Evolutionary conservation across 1,284 basidiomycete genomes (phyloP).

Genomic region (Grifola frondosa): DNA sequence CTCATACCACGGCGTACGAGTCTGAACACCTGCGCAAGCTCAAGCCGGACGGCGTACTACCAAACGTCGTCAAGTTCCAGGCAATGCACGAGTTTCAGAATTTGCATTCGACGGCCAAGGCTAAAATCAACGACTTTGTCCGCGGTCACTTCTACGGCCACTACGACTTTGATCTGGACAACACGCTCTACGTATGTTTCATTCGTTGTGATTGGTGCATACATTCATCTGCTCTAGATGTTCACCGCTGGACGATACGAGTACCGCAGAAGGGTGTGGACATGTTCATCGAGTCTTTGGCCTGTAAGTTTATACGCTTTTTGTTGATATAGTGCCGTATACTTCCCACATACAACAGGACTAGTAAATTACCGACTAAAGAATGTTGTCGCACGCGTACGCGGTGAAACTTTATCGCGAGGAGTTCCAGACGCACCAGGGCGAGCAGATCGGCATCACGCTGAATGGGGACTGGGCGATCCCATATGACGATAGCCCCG

Average conservation of each 20-base stretch:
- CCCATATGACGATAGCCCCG: slow-evolving; percentile 63
- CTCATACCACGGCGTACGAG: slow-evolving; percentile 97
- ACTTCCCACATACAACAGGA: too few species aligned
- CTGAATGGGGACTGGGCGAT: slow-evolving; percentile 72
- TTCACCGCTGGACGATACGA: slow-evolving; percentile 99
- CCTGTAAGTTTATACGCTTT: slow-evolving; percentile 50
- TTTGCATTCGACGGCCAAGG: slow-evolving; percentile 87
- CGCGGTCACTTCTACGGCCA: slow-evolving; percentile 98
- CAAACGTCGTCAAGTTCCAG: slow-evolving; percentile 96
- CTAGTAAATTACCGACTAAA: too few species aligned
- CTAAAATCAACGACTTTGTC: slow-evolving; percentile 97
- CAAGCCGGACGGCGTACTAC: slow-evolving; percentile 97
- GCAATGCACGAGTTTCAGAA: slow-evolving; percentile 99
- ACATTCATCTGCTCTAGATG: slow-evolving; percentile 48
- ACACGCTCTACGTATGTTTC: slow-evolving; percentile 83
- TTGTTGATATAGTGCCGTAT: slow-evolving; percentile 6
- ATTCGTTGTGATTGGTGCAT: neutral
- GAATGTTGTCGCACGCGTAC: slow-evolving; percentile 69
- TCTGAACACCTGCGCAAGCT: slow-evolving; percentile 94
- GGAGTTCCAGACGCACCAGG: slow-evolving; percentile 54
- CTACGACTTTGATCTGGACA: slow-evolving; percentile 93
- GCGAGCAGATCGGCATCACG: slow-evolving; percentile 72
- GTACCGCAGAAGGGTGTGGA: slow-evolving; percentile 98
- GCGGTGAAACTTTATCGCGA: slow-evolving; percentile 65
- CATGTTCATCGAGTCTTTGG: slow-evolving; percentile 98